Conservation (phyloP, 1,284 basidiomycete species). For the Cystobasidiaceae sp. region DNA sequence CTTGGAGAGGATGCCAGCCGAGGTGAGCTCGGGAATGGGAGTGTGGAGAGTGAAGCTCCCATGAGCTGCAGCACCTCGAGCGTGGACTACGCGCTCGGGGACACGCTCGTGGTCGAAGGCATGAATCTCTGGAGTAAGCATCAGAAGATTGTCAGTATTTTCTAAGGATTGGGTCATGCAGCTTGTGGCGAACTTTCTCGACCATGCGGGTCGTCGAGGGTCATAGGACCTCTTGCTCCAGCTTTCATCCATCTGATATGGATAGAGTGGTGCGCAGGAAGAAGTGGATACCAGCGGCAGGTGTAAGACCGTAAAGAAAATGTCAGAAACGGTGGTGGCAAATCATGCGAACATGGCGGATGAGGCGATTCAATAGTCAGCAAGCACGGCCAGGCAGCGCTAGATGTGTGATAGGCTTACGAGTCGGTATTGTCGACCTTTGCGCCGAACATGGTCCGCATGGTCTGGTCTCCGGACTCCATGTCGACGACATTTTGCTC, state of each 20-base stretch:
- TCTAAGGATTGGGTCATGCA: slow-evolving; percentile 5
- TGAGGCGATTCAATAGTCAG: background rate
- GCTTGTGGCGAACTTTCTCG: slow-evolving; percentile 11
- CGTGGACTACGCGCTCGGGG: slow-evolving; percentile 57
- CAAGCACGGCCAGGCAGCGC: no score
- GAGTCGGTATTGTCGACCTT: slow-evolving; percentile 41
- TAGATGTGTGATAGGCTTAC: background rate
- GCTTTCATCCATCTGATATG: slow-evolving; percentile 34
- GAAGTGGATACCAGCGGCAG: no score
- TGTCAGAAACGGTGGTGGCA: no score
- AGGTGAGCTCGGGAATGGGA: slow-evolving; percentile 59
- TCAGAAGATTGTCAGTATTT: no score
- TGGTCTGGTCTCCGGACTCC: slow-evolving; percentile 32
- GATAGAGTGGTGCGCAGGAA: no score
- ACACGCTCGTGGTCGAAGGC: slow-evolving; percentile 50
- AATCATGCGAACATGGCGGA: background rate
- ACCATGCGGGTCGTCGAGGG: slow-evolving; percentile 37
- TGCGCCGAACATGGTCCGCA: slow-evolving; percentile 35
- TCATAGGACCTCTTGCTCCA: slow-evolving; percentile 35
- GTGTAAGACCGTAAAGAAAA: no score
- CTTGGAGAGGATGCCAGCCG: slow-evolving; percentile 65
- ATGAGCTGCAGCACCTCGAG: slow-evolving; percentile 59
- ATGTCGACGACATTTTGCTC: slow-evolving; percentile 14
- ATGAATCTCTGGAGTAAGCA: slow-evolving; percentile 37
- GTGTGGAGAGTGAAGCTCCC: slow-evolving; percentile 71